Percentiles rank a stretch among this genome's conserved stretches.
Evolutionary conservation across 108 stramenopile genomes (phyloP).

Genomic region (Pelagomonas calceolata): DNA sequence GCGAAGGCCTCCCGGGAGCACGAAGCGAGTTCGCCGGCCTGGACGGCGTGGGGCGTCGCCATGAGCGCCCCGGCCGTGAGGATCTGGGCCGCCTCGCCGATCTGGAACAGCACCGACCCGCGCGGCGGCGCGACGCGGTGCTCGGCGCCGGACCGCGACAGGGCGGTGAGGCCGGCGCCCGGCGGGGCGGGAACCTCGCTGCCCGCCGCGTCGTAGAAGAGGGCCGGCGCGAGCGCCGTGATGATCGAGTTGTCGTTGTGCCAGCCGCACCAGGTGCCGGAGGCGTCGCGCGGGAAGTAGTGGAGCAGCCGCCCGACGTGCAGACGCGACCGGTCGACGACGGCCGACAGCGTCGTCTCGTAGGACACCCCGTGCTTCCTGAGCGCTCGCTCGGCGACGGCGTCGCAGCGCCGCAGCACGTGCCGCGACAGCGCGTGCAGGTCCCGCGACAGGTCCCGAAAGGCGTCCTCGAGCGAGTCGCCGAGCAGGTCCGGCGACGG

Average conservation of each 20-base stretch:
- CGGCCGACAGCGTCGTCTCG: constrained; percentile 3
- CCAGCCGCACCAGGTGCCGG: constrained; percentile 47
- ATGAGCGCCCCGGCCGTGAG: constrained; percentile 35
- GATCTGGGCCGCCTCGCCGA: constrained; percentile 45
- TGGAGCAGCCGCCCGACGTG: constrained; percentile 43
- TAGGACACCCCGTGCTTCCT: constrained; percentile 1
- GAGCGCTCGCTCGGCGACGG: constrained; percentile 3
- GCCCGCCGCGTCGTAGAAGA: constrained; percentile 21
- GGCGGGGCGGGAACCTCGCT: constrained; percentile 10
- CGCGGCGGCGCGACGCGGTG: constrained; percentile 12
- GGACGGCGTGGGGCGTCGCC: constrained; percentile 48
- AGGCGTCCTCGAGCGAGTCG: constrained; percentile 20
- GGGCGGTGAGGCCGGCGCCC: constrained; percentile 25
- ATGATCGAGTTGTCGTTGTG: constrained; percentile 48
- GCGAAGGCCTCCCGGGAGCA: constrained; percentile 5
- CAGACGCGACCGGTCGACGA: constrained; percentile 13
- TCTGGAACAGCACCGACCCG: constrained; percentile 30
- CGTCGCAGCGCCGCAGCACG: constrained; percentile 39
- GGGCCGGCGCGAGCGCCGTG: constrained; percentile 33
- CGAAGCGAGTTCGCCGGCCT: background rate
- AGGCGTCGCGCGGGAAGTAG: constrained; percentile 28
- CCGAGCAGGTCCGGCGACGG: constrained; percentile 28
- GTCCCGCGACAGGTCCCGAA: constrained; percentile 31
- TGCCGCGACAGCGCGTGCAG: constrained; percentile 26
- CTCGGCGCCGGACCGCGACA: constrained; percentile 3